Conservation (phyloP, 2,329 filamentous ascomycete species). For the Thermomyces lanuginosus region DNA sequence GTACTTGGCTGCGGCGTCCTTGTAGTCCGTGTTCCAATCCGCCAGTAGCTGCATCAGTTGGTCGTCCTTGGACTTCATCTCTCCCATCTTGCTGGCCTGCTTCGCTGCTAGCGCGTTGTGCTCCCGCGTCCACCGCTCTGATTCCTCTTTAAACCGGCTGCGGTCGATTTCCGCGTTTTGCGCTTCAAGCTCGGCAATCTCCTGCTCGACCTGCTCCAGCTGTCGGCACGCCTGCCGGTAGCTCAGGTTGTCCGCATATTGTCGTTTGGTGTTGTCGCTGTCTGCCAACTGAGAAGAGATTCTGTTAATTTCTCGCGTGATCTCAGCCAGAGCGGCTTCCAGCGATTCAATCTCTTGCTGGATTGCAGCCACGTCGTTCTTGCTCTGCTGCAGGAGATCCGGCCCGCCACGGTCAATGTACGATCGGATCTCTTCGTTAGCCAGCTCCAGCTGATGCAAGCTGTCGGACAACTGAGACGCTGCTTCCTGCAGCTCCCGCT, state of each 20-base stretch:
- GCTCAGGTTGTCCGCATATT: slow-evolving; percentile 74
- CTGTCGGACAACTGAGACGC: slow-evolving; percentile 57
- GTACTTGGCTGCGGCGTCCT: slow-evolving; percentile 63
- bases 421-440: slow-evolving; percentile 60
- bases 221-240: slow-evolving; percentile 61
- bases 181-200: slow-evolving; percentile 58
- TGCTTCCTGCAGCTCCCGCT: slow-evolving; percentile 54
- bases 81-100: slow-evolving; percentile 56
- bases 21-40: slow-evolving; percentile 77
- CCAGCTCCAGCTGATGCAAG: slow-evolving; percentile 57
- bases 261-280: slow-evolving; percentile 67
- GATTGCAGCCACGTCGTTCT: slow-evolving; percentile 50
- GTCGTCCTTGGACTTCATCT: slow-evolving; percentile 70
- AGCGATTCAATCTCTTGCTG: slow-evolving; percentile 48
- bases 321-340: slow-evolving; percentile 49
- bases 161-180: slow-evolving; percentile 74
- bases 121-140: slow-evolving; percentile 47
- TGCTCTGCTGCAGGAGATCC: slow-evolving; percentile 51
- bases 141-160: slow-evolving; percentile 55
- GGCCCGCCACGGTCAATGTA: slow-evolving; percentile 66
- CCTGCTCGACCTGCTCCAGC: slow-evolving; percentile 48
- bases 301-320: slow-evolving; percentile 58
- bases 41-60: slow-evolving; percentile 55
- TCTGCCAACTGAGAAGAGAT: slow-evolving; percentile 63
- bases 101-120: slow-evolving; percentile 56